phyloP scores from a whole-genome alignment of 345 rosid genomes.

The Hibiscus syriacus region DNA sequence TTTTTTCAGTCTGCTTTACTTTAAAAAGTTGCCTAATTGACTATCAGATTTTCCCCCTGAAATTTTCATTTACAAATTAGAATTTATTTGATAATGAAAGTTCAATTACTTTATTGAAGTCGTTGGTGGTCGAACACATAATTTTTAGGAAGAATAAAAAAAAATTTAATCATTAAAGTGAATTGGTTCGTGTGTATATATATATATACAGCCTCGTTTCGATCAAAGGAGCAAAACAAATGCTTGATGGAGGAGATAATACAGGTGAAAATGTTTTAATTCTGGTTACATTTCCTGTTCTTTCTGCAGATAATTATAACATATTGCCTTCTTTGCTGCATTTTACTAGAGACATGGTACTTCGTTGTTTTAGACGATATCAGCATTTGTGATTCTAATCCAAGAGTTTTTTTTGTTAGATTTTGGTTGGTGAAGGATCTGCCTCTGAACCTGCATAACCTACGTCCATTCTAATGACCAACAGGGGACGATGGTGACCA shows the following conservation, averaged over 20 bases:
- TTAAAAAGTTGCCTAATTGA: too few relatives aligned
- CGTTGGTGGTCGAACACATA: too few relatives aligned
- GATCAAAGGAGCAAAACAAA: background rate
- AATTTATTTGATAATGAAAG: too few relatives aligned
- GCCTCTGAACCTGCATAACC: background rate
- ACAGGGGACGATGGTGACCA: background rate
- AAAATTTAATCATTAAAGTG: too few relatives aligned
- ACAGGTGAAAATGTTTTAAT: conserved; percentile 1
- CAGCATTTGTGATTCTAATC: background rate
- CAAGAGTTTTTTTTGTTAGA: background rate
- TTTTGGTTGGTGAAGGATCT: conserved; percentile 4
- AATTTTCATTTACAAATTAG: too few relatives aligned
- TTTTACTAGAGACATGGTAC: background rate
- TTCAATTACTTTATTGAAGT: too few relatives aligned
- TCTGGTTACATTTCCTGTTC: background rate
- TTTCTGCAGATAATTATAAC: background rate
- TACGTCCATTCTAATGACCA: background rate
- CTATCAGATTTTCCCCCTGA: too few relatives aligned
- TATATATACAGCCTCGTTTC: conserved; percentile 15
- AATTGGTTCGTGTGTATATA: too few relatives aligned
- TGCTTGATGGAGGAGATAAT: background rate
- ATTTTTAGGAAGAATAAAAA: too few relatives aligned
- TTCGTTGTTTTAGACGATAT: background rate
- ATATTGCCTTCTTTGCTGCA: background rate
- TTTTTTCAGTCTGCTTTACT: too few relatives aligned